These are phyloP conservation scores for Ophiostoma sp. DNA, from an alignment of 2,329 filamentous ascomycete species.

Conservation along the genomic window DNA sequence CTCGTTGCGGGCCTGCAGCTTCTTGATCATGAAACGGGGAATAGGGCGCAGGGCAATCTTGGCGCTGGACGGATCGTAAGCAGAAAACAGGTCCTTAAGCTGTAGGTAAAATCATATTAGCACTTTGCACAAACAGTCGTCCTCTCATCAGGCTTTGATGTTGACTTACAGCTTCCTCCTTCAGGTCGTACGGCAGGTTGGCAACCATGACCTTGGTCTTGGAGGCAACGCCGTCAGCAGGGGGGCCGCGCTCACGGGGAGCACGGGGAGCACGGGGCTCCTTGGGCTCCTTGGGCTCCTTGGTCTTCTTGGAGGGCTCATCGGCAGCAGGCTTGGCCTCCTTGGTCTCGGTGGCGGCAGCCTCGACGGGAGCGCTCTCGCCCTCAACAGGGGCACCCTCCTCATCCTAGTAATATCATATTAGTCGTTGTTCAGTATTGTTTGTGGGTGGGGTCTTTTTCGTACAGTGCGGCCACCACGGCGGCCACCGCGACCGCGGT, in stretches of 20 bases:
- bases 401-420: slow-evolving; percentile 33
- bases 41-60: slow-evolving; percentile 99
- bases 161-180: slow-evolving; percentile 79
- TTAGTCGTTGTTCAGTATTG: neutral
- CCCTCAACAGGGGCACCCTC: slow-evolving; percentile 43
- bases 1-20: slow-evolving; percentile 96
- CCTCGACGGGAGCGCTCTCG: slow-evolving; percentile 43
- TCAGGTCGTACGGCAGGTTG: slow-evolving; percentile 96
- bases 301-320: slow-evolving; percentile 53
- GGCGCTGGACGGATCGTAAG: slow-evolving; percentile 86
- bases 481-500: slow-evolving; percentile 56
- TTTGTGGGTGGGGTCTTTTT: neutral
- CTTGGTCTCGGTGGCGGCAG: slow-evolving; percentile 50
- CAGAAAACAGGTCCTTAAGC: slow-evolving; percentile 96
- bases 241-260: slow-evolving; percentile 76
- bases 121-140: neutral
- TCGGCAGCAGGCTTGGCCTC: slow-evolving; percentile 53
- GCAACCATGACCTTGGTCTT: slow-evolving; percentile 99
- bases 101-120: slow-evolving; percentile 38
- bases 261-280: slow-evolving; percentile 49
- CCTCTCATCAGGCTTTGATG: neutral
- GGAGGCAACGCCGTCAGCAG: slow-evolving; percentile 93
- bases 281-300: slow-evolving; percentile 43
- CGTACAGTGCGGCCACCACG: slow-evolving; percentile 62
- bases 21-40: slow-evolving; percentile 99